Evolutionary conservation across 176 grass and related monocot genomes (phyloP).

Genomic region (Aegilops longissima): DNA sequence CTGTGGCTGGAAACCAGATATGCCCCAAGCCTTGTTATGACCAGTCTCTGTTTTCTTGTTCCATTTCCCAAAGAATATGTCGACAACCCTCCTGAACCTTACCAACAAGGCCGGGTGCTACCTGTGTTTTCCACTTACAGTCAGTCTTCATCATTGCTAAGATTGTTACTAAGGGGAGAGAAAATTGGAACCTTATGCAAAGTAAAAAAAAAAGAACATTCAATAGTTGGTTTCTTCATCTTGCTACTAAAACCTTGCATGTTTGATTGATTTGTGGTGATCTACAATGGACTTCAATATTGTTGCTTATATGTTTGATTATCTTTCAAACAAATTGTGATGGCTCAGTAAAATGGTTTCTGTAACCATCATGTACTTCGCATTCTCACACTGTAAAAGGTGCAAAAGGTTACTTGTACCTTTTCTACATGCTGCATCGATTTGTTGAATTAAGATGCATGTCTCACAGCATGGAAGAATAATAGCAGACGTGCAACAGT

Average conservation of each 20-base stretch:
- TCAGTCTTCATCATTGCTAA: not conserved
- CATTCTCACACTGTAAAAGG: too few relatives aligned
- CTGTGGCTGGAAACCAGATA: not conserved
- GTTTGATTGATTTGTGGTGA: not conserved
- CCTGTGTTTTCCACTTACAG: not conserved
- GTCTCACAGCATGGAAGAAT: not conserved
- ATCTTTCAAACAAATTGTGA: not conserved
- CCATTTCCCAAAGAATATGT: not conserved
- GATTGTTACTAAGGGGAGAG: not conserved
- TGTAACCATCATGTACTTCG: too few relatives aligned
- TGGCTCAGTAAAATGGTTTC: not conserved
- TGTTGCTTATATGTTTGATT: not conserved
- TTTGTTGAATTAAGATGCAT: not conserved
- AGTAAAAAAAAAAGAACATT: not conserved
- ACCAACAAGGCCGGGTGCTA: not conserved
- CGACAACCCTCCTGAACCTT: not conserved
- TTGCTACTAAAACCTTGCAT: not conserved
- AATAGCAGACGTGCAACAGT: not conserved
- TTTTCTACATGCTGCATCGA: not conserved
- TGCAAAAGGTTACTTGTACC: not conserved
- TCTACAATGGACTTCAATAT: not conserved
- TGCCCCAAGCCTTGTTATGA: not conserved
- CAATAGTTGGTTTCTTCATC: not conserved
- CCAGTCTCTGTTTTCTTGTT: too few relatives aligned
- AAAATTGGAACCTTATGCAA: not conserved